Percentiles rank a stretch among this genome's conserved stretches.
phyloP scores from a whole-genome alignment of 345 rosid genomes.

The Combretum micranthum region DNA sequence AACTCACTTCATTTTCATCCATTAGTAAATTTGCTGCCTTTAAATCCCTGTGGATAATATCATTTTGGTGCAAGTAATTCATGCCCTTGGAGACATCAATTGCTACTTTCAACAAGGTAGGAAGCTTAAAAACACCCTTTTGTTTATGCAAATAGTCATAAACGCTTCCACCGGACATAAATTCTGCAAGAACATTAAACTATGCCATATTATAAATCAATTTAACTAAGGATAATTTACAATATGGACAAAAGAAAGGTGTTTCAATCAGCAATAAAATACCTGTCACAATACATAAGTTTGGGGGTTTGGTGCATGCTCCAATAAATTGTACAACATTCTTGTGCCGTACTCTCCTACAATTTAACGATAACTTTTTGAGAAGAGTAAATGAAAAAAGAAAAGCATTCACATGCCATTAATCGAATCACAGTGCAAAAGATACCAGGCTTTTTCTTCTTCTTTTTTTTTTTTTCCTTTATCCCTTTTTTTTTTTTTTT shows the following conservation, averaged over 20 bases:
- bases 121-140: constrained; percentile 85
- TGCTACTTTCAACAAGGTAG: constrained; percentile 77
- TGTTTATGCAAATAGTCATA: constrained; percentile 97
- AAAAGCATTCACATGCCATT: neutral
- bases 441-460: too few relatives aligned
- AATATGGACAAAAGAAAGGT: neutral
- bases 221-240: constrained; percentile 5
- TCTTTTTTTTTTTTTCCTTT: too few relatives aligned
- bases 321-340: constrained; percentile 97
- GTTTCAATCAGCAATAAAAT: constrained; percentile 7
- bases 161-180: constrained; percentile 97
- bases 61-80: constrained; percentile 92
- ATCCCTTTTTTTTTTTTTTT: too few relatives aligned
- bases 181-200: constrained; percentile 37
- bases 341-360: constrained; percentile 92
- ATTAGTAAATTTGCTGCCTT: constrained; percentile 92
- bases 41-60: constrained; percentile 94
- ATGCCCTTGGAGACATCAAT: constrained; percentile 96
- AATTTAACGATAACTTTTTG: constrained; percentile 16
- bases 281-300: constrained; percentile 93
- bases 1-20: constrained; percentile 95
- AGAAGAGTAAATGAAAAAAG: neutral
- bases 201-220: constrained; percentile 7
- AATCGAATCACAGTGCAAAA: neutral
- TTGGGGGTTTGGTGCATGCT: constrained; percentile 93